phyloP scores from a whole-genome alignment of 257 asterid genomes.

The Anisodus tanguticus region DNA sequence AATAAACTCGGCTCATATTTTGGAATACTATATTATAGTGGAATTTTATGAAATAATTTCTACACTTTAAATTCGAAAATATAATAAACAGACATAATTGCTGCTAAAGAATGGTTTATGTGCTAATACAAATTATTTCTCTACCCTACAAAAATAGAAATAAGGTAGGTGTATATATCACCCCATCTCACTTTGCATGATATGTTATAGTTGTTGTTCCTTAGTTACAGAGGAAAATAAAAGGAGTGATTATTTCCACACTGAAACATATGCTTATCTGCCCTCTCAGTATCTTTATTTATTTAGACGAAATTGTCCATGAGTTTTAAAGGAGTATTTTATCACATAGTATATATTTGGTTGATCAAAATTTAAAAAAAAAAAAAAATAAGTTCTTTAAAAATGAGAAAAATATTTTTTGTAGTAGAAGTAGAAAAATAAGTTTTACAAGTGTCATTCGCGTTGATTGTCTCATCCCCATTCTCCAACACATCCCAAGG shows the following conservation, averaged over 20 bases:
- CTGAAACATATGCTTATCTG: neutral
- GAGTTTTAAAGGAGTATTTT: neutral
- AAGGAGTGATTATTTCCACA: neutral
- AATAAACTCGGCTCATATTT: neutral
- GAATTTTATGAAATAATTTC: neutral
- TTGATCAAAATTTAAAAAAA: too few species aligned
- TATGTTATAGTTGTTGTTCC: too few species aligned
- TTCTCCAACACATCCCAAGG: too few species aligned
- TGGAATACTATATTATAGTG: neutral
- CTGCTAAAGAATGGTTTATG: neutral
- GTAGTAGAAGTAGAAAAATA: too few species aligned
- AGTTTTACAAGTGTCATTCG: too few species aligned
- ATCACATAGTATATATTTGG: neutral
- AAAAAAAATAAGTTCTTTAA: too few species aligned
- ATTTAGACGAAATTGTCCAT: neutral
- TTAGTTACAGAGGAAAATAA: too few species aligned
- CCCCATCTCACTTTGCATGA: too few species aligned
- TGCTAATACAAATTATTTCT: neutral
- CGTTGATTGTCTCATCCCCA: too few species aligned
- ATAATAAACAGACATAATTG: neutral
- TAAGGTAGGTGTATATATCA: too few species aligned
- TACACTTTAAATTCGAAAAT: neutral
- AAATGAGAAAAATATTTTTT: too few species aligned
- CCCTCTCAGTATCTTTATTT: neutral
- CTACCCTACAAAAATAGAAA: too few species aligned